A percentile compares a stretch with the other conserved stretches of the same genome.
Conservation (phyloP, 2,329 filamentous ascomycete genomes). For the Ploettnerulaceae sp. region DNA sequence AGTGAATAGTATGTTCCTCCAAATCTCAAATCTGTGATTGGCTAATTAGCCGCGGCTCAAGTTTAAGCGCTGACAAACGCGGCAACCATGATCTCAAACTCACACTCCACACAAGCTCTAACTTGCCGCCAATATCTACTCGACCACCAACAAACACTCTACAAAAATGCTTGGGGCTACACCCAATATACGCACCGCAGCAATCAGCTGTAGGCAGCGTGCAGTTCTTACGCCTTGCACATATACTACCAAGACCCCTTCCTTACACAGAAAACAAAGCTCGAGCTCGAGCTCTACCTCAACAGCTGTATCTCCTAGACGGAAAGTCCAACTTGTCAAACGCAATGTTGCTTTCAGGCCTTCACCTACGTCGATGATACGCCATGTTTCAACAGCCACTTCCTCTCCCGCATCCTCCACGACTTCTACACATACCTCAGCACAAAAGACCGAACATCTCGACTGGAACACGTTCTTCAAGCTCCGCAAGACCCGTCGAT, state of each 20-base stretch:
- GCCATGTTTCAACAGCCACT: constrained; percentile 20
- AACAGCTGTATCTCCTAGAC: constrained; percentile 10
- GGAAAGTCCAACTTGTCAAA: constrained; percentile 27
- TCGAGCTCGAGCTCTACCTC: constrained; percentile 9
- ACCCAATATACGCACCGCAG: constrained; percentile 30
- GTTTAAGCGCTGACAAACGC: constrained; percentile 6
- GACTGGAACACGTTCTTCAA: constrained; percentile 93
- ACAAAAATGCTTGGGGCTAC: constrained; percentile 31
- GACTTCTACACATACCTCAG: constrained; percentile 9
- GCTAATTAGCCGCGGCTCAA: background rate
- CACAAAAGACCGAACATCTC: constrained; percentile 34
- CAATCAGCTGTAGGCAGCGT: constrained; percentile 31
- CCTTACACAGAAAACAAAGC: constrained; percentile 19
- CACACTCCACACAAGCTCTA: constrained; percentile 4
- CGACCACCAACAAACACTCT: constrained; percentile 4
- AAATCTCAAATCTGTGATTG: background rate
- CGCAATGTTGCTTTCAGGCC: constrained; percentile 29
- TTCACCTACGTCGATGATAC: constrained; percentile 1
- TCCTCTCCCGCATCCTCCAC: constrained; percentile 6
- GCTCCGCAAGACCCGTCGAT: constrained; percentile 78
- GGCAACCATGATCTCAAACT: constrained; percentile 1
- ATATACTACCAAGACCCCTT: constrained; percentile 22
- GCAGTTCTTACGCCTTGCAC: constrained; percentile 27
- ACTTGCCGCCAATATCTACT: constrained; percentile 6
- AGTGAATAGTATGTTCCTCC: no score